Evolutionary conservation across 2,329 filamentous ascomycete genomes (phyloP).

Genomic region (Fusarium falciforme): DNA sequence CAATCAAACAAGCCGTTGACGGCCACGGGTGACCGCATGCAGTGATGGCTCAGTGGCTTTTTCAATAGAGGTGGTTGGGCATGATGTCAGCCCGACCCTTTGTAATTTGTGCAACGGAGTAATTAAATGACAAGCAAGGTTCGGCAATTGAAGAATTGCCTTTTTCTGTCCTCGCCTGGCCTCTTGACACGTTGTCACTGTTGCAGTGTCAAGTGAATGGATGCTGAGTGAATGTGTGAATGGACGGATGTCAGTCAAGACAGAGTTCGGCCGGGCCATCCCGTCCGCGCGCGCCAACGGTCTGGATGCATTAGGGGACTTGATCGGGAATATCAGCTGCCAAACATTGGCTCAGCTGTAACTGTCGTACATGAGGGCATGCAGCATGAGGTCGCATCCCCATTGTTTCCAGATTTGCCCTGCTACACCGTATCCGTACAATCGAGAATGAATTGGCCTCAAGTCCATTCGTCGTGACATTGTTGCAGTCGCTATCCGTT

Average conservation of each 20-base stretch:
- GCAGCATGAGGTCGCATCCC: not conserved
- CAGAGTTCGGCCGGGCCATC: slow-evolving; percentile 42
- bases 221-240: not conserved
- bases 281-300: slow-evolving; percentile 37
- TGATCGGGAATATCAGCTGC: slow-evolving; percentile 14
- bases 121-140: not conserved
- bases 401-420: not conserved
- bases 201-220: not conserved
- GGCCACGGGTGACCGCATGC: slow-evolving; percentile 21
- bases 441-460: not conserved
- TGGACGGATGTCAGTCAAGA: not conserved
- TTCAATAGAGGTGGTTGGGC: slow-evolving; percentile 35
- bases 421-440: not conserved
- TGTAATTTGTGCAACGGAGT: slow-evolving; percentile 14
- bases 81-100: slow-evolving; percentile 17
- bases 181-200: not conserved
- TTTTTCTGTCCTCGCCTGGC: not conserved
- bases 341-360: not conserved
- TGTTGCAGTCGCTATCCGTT: slow-evolving; percentile 18
- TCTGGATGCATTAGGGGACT: slow-evolving; percentile 7
- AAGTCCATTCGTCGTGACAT: slow-evolving; percentile 1
- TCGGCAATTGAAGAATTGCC: not conserved
- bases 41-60: slow-evolving; percentile 26
- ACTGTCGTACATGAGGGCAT: not conserved
- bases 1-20: slow-evolving; percentile 13